Percentiles rank a stretch among this genome's conserved stretches.
Conservation (phyloP, 2,329 filamentous ascomycete genomes). For the Fusarium longipes region DNA sequence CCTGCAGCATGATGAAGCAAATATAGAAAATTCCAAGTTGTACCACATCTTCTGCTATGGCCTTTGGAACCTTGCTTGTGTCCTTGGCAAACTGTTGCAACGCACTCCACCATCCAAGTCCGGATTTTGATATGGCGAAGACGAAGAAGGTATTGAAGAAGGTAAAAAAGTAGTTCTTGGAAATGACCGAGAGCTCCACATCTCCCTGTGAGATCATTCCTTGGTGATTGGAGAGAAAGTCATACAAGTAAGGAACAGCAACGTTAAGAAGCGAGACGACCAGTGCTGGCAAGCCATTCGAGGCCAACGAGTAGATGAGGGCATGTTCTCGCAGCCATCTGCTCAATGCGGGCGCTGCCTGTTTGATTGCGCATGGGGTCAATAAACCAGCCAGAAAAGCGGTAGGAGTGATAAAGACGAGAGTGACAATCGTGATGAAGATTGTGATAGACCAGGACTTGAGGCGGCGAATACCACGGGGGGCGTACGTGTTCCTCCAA, state of each 20-base stretch:
- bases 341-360: slow-evolving; percentile 77
- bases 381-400: slow-evolving; percentile 82
- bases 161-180: slow-evolving; percentile 99
- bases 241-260: slow-evolving; percentile 92
- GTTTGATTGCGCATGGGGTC: slow-evolving; percentile 82
- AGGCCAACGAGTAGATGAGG: slow-evolving; percentile 79
- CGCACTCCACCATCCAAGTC: slow-evolving; percentile 77
- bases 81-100: slow-evolving; percentile 81
- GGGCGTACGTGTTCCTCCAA: slow-evolving; percentile 92
- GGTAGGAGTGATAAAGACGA: slow-evolving; percentile 89
- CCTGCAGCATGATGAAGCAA: slow-evolving; percentile 93
- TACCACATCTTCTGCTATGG: slow-evolving; percentile 80
- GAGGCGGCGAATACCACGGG: slow-evolving; percentile 77
- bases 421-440: slow-evolving; percentile 82
- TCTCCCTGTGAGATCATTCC: slow-evolving; percentile 96
- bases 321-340: slow-evolving; percentile 74
- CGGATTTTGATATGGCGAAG: slow-evolving; percentile 88
- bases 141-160: slow-evolving; percentile 99
- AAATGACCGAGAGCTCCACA: slow-evolving; percentile 92
- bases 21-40: slow-evolving; percentile 85
- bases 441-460: slow-evolving; percentile 86
- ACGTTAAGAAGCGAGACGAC: slow-evolving; percentile 89
- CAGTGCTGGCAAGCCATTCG: slow-evolving; percentile 87
- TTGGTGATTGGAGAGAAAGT: slow-evolving; percentile 89
- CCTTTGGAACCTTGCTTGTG: slow-evolving; percentile 79